phyloP scores from a whole-genome alignment of 768 basidiomycete genomes.

The Lentinula sp. region DNA sequence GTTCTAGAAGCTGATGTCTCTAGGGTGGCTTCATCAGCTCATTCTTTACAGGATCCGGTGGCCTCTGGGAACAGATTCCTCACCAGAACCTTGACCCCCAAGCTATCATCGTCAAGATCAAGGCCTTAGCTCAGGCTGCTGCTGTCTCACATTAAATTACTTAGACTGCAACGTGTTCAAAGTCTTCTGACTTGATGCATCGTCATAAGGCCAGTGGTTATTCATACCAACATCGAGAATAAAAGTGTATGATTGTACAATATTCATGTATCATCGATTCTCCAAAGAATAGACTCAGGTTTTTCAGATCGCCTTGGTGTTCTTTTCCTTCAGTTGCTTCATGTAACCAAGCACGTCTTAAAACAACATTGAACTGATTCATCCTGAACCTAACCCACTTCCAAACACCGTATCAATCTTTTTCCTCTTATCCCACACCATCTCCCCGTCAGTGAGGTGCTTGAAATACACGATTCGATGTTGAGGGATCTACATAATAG shows the following conservation, averaged over 20 bases:
- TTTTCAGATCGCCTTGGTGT: too few relatives aligned
- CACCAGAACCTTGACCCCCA: conserved; percentile 76
- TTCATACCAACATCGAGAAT: background rate
- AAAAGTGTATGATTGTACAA: too few relatives aligned
- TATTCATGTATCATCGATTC: too few relatives aligned
- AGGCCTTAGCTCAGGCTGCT: conserved; percentile 30
- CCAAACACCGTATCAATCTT: conserved; percentile 17
- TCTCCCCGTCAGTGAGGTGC: conserved; percentile 9
- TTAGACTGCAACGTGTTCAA: background rate
- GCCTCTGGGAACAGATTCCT: conserved; percentile 81
- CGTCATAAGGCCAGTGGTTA: background rate
- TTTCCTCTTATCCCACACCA: conserved; percentile 15
- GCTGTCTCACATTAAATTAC: background rate
- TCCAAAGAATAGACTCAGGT: too few relatives aligned
- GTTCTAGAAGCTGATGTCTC: background rate
- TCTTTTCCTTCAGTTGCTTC: too few relatives aligned
- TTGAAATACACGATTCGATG: conserved; percentile 18
- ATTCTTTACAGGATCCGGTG: conserved; percentile 36
- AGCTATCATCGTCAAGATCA: conserved; percentile 47
- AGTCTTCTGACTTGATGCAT: too few relatives aligned
- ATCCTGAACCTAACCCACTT: conserved; percentile 9
- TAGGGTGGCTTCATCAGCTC: conserved; percentile 13
- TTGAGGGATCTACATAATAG: conserved; percentile 16
- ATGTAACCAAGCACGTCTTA: too few relatives aligned
- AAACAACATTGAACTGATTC: too few relatives aligned